Evolutionary conservation across 106 monocot genomes (phyloP), one percentile per base, ranked within the genome.

Genomic region (Allium sativum): DNA sequence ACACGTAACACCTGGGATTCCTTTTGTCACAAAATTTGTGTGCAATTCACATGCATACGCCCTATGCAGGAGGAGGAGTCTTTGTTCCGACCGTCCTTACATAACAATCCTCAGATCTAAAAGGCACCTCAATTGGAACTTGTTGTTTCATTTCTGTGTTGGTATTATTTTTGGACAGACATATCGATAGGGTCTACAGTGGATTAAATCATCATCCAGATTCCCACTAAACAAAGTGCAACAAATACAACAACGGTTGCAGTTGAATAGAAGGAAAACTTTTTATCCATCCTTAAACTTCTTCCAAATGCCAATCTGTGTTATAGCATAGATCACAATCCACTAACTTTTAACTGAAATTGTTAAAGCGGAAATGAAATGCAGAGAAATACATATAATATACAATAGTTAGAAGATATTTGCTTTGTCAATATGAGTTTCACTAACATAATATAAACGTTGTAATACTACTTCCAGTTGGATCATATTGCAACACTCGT

Each of bases 191-290:
- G 83, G 42, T 72, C 68, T 44, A 83, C 72, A 13, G 58, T 58
- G 12, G 58, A 22, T 22, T 81, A 87, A 47, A 81, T 77, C 70
- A 79, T 66, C 84, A 87, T 84, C 92, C 92, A 92, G 21, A 92
- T 74, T 1, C 79, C 84, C 40, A 87, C 74, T 48, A 92, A 66
- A 52, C 83, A 78, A 68, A 87, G 75, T 53, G 78, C 76, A 44
- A 92, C 81, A 74, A 92, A 87, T 22, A 81, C 67, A 44, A 78
- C 81, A 41, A 81, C 21, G 50, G 73, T 78, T 46, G 57, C 44
- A 5, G 70, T 78, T 21, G 81, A 84, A 58, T 76, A 84, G 40
- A 78, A 82, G 10, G 81, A 77, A 44, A 64, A 77, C 68, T 68
- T 72, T 44, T 46, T 66, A 48, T 85, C 58, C 22, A 58, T 22